Conservation (phyloP, 2,329 filamentous ascomycete species). For the Xylaria hypoxylon region DNA sequence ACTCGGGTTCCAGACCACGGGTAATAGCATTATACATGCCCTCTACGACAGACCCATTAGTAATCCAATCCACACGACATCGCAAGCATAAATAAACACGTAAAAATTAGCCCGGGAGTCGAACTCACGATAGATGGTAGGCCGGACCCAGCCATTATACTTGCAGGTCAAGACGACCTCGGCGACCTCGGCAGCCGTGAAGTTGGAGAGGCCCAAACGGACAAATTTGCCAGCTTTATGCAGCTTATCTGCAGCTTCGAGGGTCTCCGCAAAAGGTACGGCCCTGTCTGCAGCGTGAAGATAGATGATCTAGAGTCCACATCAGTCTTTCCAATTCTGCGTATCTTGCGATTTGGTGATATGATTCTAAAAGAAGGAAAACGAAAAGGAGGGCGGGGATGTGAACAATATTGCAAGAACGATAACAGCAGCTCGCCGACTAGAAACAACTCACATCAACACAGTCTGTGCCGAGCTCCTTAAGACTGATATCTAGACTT, state of each 20-base stretch:
- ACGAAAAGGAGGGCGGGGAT: no score
- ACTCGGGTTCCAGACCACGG: constrained; percentile 78
- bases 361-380: neutral
- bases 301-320: constrained; percentile 70
- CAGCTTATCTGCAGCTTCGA: constrained; percentile 80
- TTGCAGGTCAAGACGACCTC: constrained; percentile 85
- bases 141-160: constrained; percentile 82
- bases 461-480: constrained; percentile 77
- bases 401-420: no score
- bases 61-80: no score
- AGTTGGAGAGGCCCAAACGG: constrained; percentile 83
- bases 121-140: constrained; percentile 77
- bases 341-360: neutral
- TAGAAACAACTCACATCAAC: constrained; percentile 68
- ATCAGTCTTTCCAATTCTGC: constrained; percentile 14
- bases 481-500: constrained; percentile 74
- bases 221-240: constrained; percentile 90
- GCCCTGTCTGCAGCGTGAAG: constrained; percentile 77
- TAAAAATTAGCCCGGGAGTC: neutral
- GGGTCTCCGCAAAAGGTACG: constrained; percentile 81
- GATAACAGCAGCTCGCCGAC: no score
- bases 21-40: constrained; percentile 89
- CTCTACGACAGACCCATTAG: constrained; percentile 36
- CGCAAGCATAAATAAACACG: neutral
- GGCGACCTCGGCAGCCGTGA: constrained; percentile 86